A percentile compares a stretch with the other conserved stretches of the same genome.
These are phyloP conservation scores for Thelonectria olida DNA, from an alignment of 2,329 filamentous ascomycete species.

Conservation along the genomic window DNA sequence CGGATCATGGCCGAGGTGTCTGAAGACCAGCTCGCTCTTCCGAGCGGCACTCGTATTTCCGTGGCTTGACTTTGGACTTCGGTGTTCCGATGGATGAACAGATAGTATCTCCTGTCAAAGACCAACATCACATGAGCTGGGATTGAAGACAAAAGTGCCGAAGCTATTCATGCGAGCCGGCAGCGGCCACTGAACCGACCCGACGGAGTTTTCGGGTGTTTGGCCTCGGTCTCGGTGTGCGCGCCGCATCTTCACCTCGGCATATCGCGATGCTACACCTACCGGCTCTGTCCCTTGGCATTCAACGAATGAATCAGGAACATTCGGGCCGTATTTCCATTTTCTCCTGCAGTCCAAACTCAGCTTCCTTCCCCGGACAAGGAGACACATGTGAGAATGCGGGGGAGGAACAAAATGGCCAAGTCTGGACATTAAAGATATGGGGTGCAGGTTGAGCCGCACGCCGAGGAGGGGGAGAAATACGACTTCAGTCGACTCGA, in stretches of 20 bases:
- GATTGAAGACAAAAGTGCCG: too few species aligned
- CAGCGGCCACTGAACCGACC: too few species aligned
- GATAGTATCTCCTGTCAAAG: too few species aligned
- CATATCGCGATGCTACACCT: neutral
- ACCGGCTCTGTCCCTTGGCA: too few species aligned
- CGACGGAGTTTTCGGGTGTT: too few species aligned
- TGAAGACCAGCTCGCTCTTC: neutral
- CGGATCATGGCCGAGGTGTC: neutral
- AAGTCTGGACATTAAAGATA: slow-evolving; percentile 1
- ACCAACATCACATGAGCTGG: too few species aligned
- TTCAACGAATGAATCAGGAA: too few species aligned
- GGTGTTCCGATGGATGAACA: too few species aligned
- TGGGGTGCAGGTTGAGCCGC: slow-evolving; percentile 16
- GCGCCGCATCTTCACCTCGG: neutral
- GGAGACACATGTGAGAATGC: slow-evolving; percentile 12
- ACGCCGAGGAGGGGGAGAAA: neutral
- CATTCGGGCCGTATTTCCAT: slow-evolving; percentile 13
- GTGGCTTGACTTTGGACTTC: too few species aligned
- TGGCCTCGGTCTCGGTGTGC: neutral
- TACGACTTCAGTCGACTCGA: too few species aligned
- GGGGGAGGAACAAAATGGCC: slow-evolving; percentile 1
- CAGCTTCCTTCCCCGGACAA: neutral
- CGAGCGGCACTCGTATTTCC: too few species aligned
- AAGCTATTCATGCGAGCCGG: too few species aligned
- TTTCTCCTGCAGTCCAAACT: neutral